Conservation (phyloP, 345 rosid species). For the Ceriops decandra region DNA sequence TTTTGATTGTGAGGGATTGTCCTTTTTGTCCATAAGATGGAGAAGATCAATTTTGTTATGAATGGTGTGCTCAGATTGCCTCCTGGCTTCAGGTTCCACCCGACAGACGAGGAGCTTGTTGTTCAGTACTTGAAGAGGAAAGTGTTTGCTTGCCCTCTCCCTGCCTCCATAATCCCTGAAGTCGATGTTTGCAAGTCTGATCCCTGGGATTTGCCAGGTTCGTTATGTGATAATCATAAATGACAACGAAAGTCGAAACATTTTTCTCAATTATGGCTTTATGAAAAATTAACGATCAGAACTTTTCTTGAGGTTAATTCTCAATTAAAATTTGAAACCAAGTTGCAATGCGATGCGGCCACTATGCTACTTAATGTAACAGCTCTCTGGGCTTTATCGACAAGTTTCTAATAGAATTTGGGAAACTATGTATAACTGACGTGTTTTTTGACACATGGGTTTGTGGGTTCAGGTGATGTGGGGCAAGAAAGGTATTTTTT, state of each 20-base stretch:
- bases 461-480: conserved; percentile 52
- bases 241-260: neutral
- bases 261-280: neutral
- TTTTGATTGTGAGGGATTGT: neutral
- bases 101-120: conserved; percentile 87
- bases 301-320: neutral
- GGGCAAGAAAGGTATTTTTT: conserved; percentile 94
- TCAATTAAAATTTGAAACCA: conserved; percentile 11
- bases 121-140: conserved; percentile 68
- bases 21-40: conserved; percentile 31
- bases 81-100: conserved; percentile 92
- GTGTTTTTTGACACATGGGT: conserved; percentile 12
- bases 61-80: conserved; percentile 70
- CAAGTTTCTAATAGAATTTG: neutral
- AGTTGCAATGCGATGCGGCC: conserved; percentile 10
- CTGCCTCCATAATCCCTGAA: conserved; percentile 84
- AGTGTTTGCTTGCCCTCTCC: conserved; percentile 60
- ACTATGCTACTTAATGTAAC: neutral
- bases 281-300: neutral
- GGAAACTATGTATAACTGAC: conserved; percentile 2
- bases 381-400: neutral
- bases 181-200: conserved; percentile 84
- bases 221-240: conserved; percentile 1
- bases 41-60: conserved; percentile 47
- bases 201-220: conserved; percentile 98